Evolutionary conservation across 1,284 basidiomycete species (phyloP), one percentile per base, ranked within the genome.

Genomic region (Ustilago curta): DNA sequence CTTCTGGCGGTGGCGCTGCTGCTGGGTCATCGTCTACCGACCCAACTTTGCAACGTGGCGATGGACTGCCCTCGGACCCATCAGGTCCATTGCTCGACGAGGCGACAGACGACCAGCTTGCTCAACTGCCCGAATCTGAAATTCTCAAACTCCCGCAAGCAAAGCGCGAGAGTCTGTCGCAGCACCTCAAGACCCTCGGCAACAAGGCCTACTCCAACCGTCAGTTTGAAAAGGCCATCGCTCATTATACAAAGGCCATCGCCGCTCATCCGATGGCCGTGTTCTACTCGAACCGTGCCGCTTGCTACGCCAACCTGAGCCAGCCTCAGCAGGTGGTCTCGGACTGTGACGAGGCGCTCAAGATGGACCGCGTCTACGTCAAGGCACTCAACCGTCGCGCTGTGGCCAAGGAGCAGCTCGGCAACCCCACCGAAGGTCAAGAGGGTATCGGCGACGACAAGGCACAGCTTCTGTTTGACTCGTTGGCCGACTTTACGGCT

Each of bases 281-380:
- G 52, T 99, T 93, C 87, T 98, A 91, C 89, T 94, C 93, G 85
- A 99, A 99, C 87, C 91, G 97, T 64, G 96, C 96, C 47, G 97
- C 97, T 67, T 97, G 95, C 86, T 97, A 95, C 86, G 90, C 95
- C 86, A 95, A 97, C 88, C 90, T 95, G 88, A 88, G 89, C 27
- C 88, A 94, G 81, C 89, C 92, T 83, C 92, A 95, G 32, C 89
- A 90, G 42, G 95, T 95, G 72, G 89, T 99, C n/a, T 88, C 88
- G 55, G 96, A 99, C 87, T 98, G 96, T 85, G 90, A 95, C 81
- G 89, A 90, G 55, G 96, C 97, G 0, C 89, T 99, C 54, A 90
- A 89, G 65, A 89, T 97, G 57, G 95, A 99, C 86, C 87, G 88
- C 23, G 90, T 88, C 71, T 99, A 99, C 85, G 89, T 97, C 85